Evolutionary conservation across 768 basidiomycete species (phyloP), one percentile per base, ranked within the genome.

Genomic region (Xanthoconium purpureum): DNA sequence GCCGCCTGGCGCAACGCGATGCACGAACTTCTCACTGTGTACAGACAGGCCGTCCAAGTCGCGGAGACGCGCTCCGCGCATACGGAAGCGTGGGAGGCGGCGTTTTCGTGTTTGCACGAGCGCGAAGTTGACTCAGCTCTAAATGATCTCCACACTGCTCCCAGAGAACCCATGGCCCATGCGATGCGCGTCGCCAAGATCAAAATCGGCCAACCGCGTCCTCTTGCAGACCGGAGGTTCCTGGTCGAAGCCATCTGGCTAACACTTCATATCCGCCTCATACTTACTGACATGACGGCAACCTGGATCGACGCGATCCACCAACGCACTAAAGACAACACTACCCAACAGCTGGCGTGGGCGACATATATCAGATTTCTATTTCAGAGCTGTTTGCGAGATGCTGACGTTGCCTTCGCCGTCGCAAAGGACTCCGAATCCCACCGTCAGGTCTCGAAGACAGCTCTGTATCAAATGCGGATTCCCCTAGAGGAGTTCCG

Each of bases 171-270:
- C 0, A 62, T 77, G 56, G 74, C 78, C 50, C 63, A 78, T 54
- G 83, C 84, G 2, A 76, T 86, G 75, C 74, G 76, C 20, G 67
- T 78, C 40, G 82, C 85, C 0, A 77, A 68, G 57, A 67, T 76
- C 43, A 71, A 79, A 46, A 76, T 88, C 18, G 87, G 85, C 0
- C 81, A 81, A 60, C 75, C 80, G 0, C 78, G 76, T 43, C 87
- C 84, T 8, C 77, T 76, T 8, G 84, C 83, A 0, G 85, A 87
- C 66, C 75, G 75, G 42, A 76, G 84, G 37, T 85, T 83, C 69
- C 60, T 78, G 13, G 81, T 87, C 9, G 86, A 88, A 64, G 84
- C 84, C 0, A 75, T 84, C 50, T 82, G 80, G 78, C 60, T 70
- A 12, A 79, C 80, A 7, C 65, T 89, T 38, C 69, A 81, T 29